Conservation (phyloP, 495 filamentous ascomycete genomes). For the Neurospora sp. region DNA sequence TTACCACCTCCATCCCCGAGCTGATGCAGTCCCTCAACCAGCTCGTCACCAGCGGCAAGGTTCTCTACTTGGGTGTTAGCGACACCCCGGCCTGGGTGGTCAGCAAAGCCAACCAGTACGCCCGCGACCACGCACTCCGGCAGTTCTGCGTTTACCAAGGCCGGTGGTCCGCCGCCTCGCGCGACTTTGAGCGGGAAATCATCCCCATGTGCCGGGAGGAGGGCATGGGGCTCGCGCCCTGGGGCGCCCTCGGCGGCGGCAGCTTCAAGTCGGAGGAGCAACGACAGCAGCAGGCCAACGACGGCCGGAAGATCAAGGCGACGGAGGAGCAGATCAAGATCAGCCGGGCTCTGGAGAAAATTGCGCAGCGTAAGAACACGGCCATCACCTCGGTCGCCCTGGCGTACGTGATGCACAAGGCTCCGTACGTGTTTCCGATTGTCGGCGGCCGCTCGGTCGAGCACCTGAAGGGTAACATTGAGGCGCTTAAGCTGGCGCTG, state of each 20-base stretch:
- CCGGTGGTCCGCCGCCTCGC: slow-evolving; percentile 45
- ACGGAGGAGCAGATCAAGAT: slow-evolving; percentile 39
- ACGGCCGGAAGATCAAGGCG: slow-evolving; percentile 14
- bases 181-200: slow-evolving; percentile 66
- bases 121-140: slow-evolving; percentile 51
- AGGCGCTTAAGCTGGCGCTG: slow-evolving; percentile 48
- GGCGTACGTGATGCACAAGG: slow-evolving; percentile 65
- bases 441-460: slow-evolving; percentile 51
- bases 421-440: slow-evolving; percentile 69
- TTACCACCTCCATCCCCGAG: slow-evolving; percentile 50
- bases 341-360: slow-evolving; percentile 44
- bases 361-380: slow-evolving; percentile 45
- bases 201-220: slow-evolving; percentile 55
- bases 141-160: slow-evolving; percentile 63
- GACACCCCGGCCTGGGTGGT: slow-evolving; percentile 68
- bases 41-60: slow-evolving; percentile 51
- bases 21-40: slow-evolving; percentile 59
- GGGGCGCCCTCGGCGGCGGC: slow-evolving; percentile 54
- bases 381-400: slow-evolving; percentile 51
- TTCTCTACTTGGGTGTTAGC: slow-evolving; percentile 58
- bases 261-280: slow-evolving; percentile 48
- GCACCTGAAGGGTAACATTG: slow-evolving; percentile 58
- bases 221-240: slow-evolving; percentile 62
- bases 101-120: slow-evolving; percentile 56
- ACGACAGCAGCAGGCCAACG: slow-evolving; percentile 11